Base-by-base conservation (phyloP, 2,329 filamentous ascomycete species). In the Aspergillus tubingensis region DNA sequence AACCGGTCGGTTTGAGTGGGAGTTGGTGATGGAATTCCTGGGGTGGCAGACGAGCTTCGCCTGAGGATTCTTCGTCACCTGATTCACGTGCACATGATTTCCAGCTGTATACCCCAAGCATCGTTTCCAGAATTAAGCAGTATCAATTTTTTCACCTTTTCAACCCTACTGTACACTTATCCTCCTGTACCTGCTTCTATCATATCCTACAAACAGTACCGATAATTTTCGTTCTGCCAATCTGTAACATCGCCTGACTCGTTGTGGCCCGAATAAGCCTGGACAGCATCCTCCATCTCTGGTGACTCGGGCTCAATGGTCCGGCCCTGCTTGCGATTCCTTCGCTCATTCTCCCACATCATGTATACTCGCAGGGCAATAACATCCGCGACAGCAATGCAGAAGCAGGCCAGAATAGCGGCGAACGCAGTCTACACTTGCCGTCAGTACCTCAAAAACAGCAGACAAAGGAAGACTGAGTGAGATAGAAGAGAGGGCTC, bases 271-370 rank as follows among this genome's bases (percentile, higher is more conserved):
- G 39, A 41, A 23, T 30, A 48, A 1, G 32, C n/a, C 8, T 41
- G 30, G 2, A n/a, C 25, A 0, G 54, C 54, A 21, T 55, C 39
- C n/a, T 47, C 39, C 53, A 41, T 5, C 39, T 39, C 21, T 2
- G 32, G 23, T 8, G 41, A 52, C 25, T 60, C 60, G 10, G 60
- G 60, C 39, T 62, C 54, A 21, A 62, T 60, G 3, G 52, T 59
- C 8, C 43, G 48, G 2, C 57, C 53, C 25, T 57, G 57, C 48
- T 60, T 56, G 15, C 36, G 23, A 32, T 62, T 48, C 8, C 60
- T 38, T 8, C 30, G 32, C 41, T 49, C 52, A 38, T 62, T 62
- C 48, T 62, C 57, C 27, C 58, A 54, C 11, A 30, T 19, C 53
- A 57, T 39, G 2, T 60, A 38, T 5, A 19, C 19, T 5, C 54